These are phyloP conservation scores for Peronospora farinosa DNA, from an alignment of 352 stramenopile species.

Conservation along the genomic window DNA sequence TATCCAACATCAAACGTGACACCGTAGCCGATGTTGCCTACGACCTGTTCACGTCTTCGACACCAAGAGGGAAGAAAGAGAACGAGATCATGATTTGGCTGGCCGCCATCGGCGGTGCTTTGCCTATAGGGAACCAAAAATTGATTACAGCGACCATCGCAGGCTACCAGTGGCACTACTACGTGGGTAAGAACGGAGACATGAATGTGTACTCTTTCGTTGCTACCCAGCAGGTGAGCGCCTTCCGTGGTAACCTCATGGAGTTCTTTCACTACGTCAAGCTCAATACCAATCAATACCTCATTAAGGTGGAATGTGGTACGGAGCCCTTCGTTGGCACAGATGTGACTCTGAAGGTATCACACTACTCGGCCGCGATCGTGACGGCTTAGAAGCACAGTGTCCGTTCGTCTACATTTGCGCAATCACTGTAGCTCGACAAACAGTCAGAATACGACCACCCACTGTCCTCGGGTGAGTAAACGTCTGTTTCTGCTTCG, in stretches of 20 bases:
- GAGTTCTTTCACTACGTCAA: conserved; percentile 33
- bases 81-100: conserved; percentile 45
- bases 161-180: conserved; percentile 28
- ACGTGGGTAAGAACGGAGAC: conserved; percentile 28
- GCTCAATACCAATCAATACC: conserved; percentile 30
- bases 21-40: conserved; percentile 35
- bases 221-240: conserved; percentile 20
- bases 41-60: conserved; percentile 35
- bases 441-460: no score
- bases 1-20: conserved; percentile 21
- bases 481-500: no score
- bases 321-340: conserved; percentile 33
- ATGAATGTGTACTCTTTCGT: conserved; percentile 45
- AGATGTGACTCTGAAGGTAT: conserved; percentile 28
- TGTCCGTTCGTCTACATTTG: not conserved
- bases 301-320: conserved; percentile 37
- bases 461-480: no score
- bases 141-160: not conserved
- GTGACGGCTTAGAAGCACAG: conserved; percentile 9
- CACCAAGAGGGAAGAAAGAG: conserved; percentile 19
- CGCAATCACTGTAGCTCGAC: conserved; percentile 1
- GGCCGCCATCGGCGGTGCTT: conserved; percentile 25
- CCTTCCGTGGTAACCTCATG: conserved; percentile 32
- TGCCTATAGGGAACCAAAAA: conserved; percentile 1
- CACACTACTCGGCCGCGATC: conserved; percentile 27